Conservation (phyloP, 208 protist species). For the Herpetomonas tarakana region DNA sequence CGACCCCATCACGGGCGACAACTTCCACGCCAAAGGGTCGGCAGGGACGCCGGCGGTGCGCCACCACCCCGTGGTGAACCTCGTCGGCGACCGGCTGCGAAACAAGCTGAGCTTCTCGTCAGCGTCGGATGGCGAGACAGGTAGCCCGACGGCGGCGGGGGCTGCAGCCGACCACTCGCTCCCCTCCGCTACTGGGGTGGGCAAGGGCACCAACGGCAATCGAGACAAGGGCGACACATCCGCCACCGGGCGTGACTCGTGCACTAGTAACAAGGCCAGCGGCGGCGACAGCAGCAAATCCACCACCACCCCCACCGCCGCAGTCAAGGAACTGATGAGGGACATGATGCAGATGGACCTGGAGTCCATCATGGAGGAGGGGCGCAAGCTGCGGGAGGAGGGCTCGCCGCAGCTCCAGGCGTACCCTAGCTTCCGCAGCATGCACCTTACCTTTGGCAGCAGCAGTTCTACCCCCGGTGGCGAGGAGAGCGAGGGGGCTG, state of each 20-base stretch:
- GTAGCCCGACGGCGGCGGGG: no score
- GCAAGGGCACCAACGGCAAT: no score
- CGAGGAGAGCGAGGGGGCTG: slow-evolving; percentile 10
- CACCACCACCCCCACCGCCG: no score
- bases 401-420: slow-evolving; percentile 49
- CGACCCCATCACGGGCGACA: slow-evolving; percentile 42
- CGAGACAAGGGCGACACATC: no score
- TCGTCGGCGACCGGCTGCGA: slow-evolving; percentile 20
- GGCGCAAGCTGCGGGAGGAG: slow-evolving; percentile 14
- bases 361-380: slow-evolving; percentile 21
- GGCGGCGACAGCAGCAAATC: no score
- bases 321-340: no score
- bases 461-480: slow-evolving; percentile 5
- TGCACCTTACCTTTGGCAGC: slow-evolving; percentile 30
- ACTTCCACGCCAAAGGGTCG: slow-evolving; percentile 24
- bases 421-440: slow-evolving; percentile 52
- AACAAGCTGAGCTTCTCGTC: slow-evolving; percentile 6
- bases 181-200: no score
- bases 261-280: no score
- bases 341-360: slow-evolving; percentile 17
- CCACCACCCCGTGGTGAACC: slow-evolving; percentile 51
- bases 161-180: no score
- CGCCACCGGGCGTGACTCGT: no score
- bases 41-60: slow-evolving; percentile 13
- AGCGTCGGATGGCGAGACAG: neutral